Evolutionary conservation across 495 filamentous ascomycete species (phyloP).

Genomic region (Hypomontagnella monticulosa): DNA sequence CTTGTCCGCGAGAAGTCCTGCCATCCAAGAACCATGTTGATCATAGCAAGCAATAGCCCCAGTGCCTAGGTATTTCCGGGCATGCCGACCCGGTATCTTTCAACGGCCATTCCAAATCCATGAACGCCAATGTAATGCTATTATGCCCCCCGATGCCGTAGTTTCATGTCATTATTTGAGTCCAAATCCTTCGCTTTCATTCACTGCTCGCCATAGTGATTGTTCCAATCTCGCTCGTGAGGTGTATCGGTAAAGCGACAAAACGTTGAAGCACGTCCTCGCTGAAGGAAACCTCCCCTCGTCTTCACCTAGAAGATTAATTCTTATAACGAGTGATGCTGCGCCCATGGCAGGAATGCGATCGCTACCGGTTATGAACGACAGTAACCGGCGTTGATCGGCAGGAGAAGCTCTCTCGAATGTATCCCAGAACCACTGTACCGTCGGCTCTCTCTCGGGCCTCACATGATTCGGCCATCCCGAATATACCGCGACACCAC

Average conservation of each 20-base stretch:
- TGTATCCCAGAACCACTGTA: conserved; percentile 90
- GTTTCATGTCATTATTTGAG: conserved; percentile 67
- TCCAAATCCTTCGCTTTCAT: conserved; percentile 93
- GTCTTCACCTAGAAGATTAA: conserved; percentile 81
- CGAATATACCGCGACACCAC: conserved; percentile 83
- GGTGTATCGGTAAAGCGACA: conserved; percentile 78
- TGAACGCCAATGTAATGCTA: conserved; percentile 35
- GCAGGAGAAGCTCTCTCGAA: conserved; percentile 72
- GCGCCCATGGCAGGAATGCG: conserved; percentile 92
- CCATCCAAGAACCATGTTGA: conserved; percentile 22
- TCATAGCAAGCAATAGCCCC: conserved; percentile 13
- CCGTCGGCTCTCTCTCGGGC: conserved; percentile 64
- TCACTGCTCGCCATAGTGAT: conserved; percentile 85
- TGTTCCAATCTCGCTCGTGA: conserved; percentile 71
- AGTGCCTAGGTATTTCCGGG: not conserved
- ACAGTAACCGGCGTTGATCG: conserved; percentile 80
- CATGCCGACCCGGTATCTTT: conserved; percentile 3
- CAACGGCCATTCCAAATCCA: conserved; percentile 8
- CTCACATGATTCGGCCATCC: conserved; percentile 67
- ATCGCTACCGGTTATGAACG: conserved; percentile 94
- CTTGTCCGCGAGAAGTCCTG: conserved; percentile 16
- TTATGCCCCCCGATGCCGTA: not conserved
- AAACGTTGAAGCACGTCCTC: conserved; percentile 89
- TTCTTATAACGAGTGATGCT: conserved; percentile 77
- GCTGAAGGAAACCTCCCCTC: conserved; percentile 80